Evolutionary conservation across 1,284 basidiomycete species (phyloP).

Genomic region (Ceratobasidium sp.): DNA sequence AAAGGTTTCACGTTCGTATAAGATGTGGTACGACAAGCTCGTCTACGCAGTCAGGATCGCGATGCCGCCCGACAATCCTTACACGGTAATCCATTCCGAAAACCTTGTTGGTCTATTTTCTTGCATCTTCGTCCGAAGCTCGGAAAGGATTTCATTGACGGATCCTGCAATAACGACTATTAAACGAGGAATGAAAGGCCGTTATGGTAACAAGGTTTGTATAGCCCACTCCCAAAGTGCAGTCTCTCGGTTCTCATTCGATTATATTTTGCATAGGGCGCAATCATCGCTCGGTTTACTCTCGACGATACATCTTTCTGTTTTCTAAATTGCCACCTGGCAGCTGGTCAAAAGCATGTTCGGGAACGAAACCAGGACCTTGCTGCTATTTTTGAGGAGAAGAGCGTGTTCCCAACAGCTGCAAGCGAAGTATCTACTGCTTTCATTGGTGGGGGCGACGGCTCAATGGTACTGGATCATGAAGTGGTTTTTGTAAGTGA

Average conservation of each 20-base stretch:
- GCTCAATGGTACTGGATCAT: slow-evolving; percentile 93
- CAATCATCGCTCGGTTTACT: slow-evolving; percentile 88
- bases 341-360: slow-evolving; percentile 88
- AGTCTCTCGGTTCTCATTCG: background rate
- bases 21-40: slow-evolving; percentile 88
- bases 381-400: slow-evolving; percentile 85
- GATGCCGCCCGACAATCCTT: slow-evolving; percentile 74
- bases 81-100: slow-evolving; percentile 85
- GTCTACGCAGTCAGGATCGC: slow-evolving; percentile 73
- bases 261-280: slow-evolving; percentile 67
- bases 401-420: slow-evolving; percentile 69
- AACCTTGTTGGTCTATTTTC: slow-evolving; percentile 91
- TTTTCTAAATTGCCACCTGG: slow-evolving; percentile 96
- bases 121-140: slow-evolving; percentile 84
- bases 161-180: slow-evolving; percentile 82
- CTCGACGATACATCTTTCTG: slow-evolving; percentile 93
- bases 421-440: slow-evolving; percentile 64
- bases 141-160: slow-evolving; percentile 67
- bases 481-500: slow-evolving; percentile 88
- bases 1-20: slow-evolving; percentile 85
- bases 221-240: too few relatives aligned
- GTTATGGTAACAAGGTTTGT: slow-evolving; percentile 93
- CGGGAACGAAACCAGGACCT: slow-evolving; percentile 88
- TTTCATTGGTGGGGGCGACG: slow-evolving; percentile 91
- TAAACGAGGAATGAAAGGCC: slow-evolving; percentile 91